Base-by-base conservation (phyloP, 164 flowering plant species). In the Chimonanthus salicifolius region DNA sequence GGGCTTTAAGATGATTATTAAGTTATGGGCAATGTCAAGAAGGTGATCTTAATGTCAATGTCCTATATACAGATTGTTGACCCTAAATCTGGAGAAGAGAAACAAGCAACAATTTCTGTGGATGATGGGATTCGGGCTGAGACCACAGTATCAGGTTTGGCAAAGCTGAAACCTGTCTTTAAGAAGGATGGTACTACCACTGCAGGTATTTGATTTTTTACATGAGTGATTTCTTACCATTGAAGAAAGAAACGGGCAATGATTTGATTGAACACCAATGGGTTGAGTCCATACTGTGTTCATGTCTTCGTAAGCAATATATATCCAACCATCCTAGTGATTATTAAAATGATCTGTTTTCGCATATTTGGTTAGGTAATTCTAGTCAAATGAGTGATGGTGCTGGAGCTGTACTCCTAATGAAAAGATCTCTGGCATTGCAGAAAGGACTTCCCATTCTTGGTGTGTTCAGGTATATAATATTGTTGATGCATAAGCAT, bases 311-410 rank as follows among this genome's bases (percentile, higher is more conserved):
- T 66, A 1, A 4, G 66, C 6, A 63, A 20, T 33, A 66, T 13
- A 66, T 13, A 5, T 44, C 10, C 7, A 44, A 13, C 3, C n/a
- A 44, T 66, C 46, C 11, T 11, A 54, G 20, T 33, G 46, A 1
- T 66, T 44, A 13, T 44, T 16, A 18, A 18, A 58, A 33, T 62
- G 43, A 33, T 9, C n/a, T 47, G 6, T 71, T 47, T 47, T 46
- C 48, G 43, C 51, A 47, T 71, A 20, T 54, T 73, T 49, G 75
- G 49, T 45, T 47, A 96, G 97, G 99, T 49, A 96, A 92, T 77
- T 90, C 99, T 50, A 94, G 98, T 78, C 99, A 96, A 81, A 92
- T 96, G 50, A 96, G 86, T 90, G 99, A 96, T 88, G 99, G 97
- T 74, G 98, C 98, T 81, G 97, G 94, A 75, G 98, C 97, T 54